Percentiles rank a stretch among this genome's conserved stretches.
These are phyloP conservation scores for Wickerhamiella australiensis DNA, from an alignment of 805 yeast genomes.

Conservation along the genomic window DNA sequence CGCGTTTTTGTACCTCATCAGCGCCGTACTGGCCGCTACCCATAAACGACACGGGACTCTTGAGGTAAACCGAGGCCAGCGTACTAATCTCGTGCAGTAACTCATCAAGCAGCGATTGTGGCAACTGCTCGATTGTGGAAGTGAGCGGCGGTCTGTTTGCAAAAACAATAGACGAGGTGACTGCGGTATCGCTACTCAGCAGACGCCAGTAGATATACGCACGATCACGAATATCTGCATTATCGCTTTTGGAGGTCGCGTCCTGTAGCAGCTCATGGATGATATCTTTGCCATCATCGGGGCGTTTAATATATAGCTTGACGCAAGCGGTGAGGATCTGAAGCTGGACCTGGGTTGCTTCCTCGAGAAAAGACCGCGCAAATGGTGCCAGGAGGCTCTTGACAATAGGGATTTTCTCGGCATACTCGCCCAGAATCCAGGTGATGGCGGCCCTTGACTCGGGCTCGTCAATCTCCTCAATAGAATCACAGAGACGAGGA, in stretches of 20 bases:
- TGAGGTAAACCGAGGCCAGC: slow-evolving; percentile 78
- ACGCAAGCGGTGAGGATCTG: slow-evolving; percentile 65
- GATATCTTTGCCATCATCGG: slow-evolving; percentile 47
- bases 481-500: slow-evolving; percentile 34
- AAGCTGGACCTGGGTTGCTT: slow-evolving; percentile 63
- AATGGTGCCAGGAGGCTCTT: slow-evolving; percentile 33
- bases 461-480: slow-evolving; percentile 58
- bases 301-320: slow-evolving; percentile 53
- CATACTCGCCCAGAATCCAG: slow-evolving; percentile 77
- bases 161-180: slow-evolving; percentile 51
- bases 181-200: slow-evolving; percentile 65
- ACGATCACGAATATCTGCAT: slow-evolving; percentile 80
- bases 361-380: slow-evolving; percentile 45
- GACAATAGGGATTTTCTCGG: slow-evolving; percentile 38
- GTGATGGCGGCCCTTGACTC: slow-evolving; percentile 68
- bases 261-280: slow-evolving; percentile 67
- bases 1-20: slow-evolving; percentile 35
- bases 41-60: slow-evolving; percentile 58
- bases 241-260: slow-evolving; percentile 64
- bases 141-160: slow-evolving; percentile 58
- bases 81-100: slow-evolving; percentile 68
- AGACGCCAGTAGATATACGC: slow-evolving; percentile 84
- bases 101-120: slow-evolving; percentile 54
- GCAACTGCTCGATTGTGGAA: slow-evolving; percentile 59
- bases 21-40: slow-evolving; percentile 34